Percentiles rank a stretch among this genome's conserved stretches.
phyloP scores from a whole-genome alignment of 2,329 filamentous ascomycete species.

The Neobulgaria alba region DNA sequence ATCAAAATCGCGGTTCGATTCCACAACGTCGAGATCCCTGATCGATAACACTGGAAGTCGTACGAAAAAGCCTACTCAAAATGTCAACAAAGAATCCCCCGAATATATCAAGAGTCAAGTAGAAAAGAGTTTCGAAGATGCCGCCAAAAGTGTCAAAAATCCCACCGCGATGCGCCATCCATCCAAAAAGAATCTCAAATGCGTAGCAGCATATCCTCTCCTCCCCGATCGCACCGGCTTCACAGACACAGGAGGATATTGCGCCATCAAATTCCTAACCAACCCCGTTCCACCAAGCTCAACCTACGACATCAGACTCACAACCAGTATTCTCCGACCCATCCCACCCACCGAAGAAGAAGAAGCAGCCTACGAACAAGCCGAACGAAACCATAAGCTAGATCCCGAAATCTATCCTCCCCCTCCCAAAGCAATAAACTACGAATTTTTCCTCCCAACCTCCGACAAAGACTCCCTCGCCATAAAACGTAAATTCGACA shows the following conservation, averaged over 20 bases:
- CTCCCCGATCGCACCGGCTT: constrained; percentile 61
- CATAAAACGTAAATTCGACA: constrained; percentile 54
- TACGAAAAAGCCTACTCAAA: constrained; percentile 36
- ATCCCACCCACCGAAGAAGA: constrained; percentile 47
- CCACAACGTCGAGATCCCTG: constrained; percentile 44
- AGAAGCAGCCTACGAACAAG: constrained; percentile 38
- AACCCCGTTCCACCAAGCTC: constrained; percentile 48
- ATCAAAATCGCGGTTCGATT: constrained; percentile 41
- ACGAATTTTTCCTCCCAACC: constrained; percentile 57
- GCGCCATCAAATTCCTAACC: constrained; percentile 59
- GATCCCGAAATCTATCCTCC: constrained; percentile 48
- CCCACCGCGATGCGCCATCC: constrained; percentile 48
- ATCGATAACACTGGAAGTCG: constrained; percentile 32
- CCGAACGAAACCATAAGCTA: constrained; percentile 45
- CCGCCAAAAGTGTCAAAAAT: constrained; percentile 46
- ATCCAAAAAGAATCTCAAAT: constrained; percentile 44
- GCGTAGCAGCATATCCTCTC: constrained; percentile 52
- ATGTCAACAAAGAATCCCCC: constrained; percentile 48
- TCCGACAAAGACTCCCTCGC: constrained; percentile 38
- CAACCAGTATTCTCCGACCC: constrained; percentile 53
- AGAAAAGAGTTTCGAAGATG: constrained; percentile 49
- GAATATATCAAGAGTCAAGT: constrained; percentile 62
- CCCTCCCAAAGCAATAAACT: constrained; percentile 52
- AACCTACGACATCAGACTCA: constrained; percentile 52
- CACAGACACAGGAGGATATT: constrained; percentile 60